Percentiles rank a stretch among this genome's conserved stretches.
Evolutionary conservation across 176 grass and related monocot genomes (phyloP).

Genomic region (Hyparrhenia diplandra): DNA sequence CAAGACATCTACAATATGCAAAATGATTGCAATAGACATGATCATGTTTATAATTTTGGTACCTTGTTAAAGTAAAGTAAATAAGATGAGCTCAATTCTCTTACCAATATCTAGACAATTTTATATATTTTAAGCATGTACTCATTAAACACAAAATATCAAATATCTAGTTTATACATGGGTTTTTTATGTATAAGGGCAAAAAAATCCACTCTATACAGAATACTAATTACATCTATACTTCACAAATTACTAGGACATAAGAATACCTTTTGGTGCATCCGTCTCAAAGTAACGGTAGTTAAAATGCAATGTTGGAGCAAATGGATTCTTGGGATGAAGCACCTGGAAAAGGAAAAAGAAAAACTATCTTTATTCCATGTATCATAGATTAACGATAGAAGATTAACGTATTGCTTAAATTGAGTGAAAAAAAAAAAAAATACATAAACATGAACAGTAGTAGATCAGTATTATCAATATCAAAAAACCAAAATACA

Average conservation of each 20-base stretch:
- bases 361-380: neutral
- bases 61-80: neutral
- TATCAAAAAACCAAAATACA: neutral
- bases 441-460: neutral
- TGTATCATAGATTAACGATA: neutral
- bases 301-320: constrained; percentile 96
- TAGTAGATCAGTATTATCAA: neutral
- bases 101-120: neutral
- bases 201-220: neutral
- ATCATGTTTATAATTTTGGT: neutral
- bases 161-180: neutral
- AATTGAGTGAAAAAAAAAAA: neutral
- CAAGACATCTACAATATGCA: neutral
- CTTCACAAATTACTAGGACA: neutral
- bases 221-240: neutral
- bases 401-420: neutral
- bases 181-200: neutral
- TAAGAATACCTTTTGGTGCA: constrained; percentile 75
- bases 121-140: neutral
- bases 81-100: neutral
- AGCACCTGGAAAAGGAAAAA: constrained; percentile 62
- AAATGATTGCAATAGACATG: neutral
- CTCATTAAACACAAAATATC: neutral
- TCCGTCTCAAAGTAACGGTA: constrained; percentile 99
- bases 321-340: constrained; percentile 98